These are phyloP conservation scores for Crucibulum cyathiforme DNA, from an alignment of 1,284 basidiomycete species.

Conservation along the genomic window DNA sequence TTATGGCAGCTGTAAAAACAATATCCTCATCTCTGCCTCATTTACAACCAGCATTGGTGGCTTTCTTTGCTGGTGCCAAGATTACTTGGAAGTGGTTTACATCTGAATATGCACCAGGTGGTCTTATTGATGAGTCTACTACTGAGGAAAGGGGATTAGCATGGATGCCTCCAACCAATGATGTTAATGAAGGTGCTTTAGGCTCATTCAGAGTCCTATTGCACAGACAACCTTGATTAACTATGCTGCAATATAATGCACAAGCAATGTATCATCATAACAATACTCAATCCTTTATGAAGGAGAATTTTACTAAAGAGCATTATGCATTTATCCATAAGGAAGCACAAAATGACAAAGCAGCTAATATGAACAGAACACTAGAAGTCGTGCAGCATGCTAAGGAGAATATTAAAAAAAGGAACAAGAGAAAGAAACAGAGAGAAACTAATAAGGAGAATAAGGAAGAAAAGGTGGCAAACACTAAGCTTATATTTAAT, in stretches of 20 bases:
- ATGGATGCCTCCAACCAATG: slow-evolving; percentile 38
- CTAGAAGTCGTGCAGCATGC: no score
- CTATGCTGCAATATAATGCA: slow-evolving; percentile 22
- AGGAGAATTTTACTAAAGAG: slow-evolving; percentile 1
- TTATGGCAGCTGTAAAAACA: slow-evolving; percentile 17
- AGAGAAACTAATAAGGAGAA: not conserved
- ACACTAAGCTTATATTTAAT: not conserved
- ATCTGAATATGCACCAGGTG: slow-evolving; percentile 30
- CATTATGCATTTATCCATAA: slow-evolving; percentile 4
- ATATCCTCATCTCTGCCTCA: slow-evolving; percentile 22
- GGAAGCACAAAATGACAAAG: not conserved
- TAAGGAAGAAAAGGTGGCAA: not conserved
- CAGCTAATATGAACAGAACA: not conserved
- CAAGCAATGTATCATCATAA: slow-evolving; percentile 21
- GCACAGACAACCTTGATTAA: slow-evolving; percentile 14
- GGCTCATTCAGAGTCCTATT: slow-evolving; percentile 19
- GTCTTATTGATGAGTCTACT: slow-evolving; percentile 22
- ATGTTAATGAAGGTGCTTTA: slow-evolving; percentile 38
- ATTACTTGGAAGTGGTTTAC: slow-evolving; percentile 30
- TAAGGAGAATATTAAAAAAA: not conserved
- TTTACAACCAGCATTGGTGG: slow-evolving; percentile 16
- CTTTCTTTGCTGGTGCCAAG: slow-evolving; percentile 27
- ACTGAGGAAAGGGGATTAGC: slow-evolving; percentile 14
- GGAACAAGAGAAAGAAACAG: not conserved
- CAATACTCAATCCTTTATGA: slow-evolving; percentile 26